phyloP scores from a whole-genome alignment of 805 yeast genomes.

The Zygoascus ofunaensis region DNA sequence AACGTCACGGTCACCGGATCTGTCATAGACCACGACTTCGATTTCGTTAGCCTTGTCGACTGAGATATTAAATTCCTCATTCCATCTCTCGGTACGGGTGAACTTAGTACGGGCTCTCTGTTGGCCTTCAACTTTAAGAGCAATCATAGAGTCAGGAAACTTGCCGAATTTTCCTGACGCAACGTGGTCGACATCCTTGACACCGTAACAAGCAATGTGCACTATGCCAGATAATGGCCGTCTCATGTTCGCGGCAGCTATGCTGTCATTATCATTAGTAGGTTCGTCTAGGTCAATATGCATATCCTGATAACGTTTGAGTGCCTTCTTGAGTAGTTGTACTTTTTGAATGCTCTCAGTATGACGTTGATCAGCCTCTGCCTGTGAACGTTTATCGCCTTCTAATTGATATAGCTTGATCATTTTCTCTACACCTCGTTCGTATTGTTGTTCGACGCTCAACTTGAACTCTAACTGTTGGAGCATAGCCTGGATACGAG shows the following conservation, averaged over 20 bases:
- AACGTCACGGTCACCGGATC: constrained; percentile 50
- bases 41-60: constrained; percentile 90
- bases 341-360: constrained; percentile 79
- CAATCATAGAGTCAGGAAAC: constrained; percentile 69
- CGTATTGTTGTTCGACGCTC: constrained; percentile 88
- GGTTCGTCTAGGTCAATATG: constrained; percentile 55
- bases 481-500: constrained; percentile 88
- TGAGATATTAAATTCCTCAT: constrained; percentile 69
- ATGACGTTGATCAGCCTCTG: constrained; percentile 83
- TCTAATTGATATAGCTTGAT: constrained; percentile 78
- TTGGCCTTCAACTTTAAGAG: constrained; percentile 81
- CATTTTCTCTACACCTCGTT: constrained; percentile 85
- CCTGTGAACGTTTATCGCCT: constrained; percentile 77
- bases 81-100: constrained; percentile 71
- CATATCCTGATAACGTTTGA: constrained; percentile 84
- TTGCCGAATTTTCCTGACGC: constrained; percentile 72
- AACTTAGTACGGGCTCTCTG: constrained; percentile 67
- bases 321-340: constrained; percentile 69
- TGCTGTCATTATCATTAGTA: constrained; percentile 39
- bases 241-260: constrained; percentile 62
- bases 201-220: constrained; percentile 60
- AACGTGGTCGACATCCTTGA: constrained; percentile 87
- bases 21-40: constrained; percentile 81
- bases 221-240: constrained; percentile 78
- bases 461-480: constrained; percentile 90